Evolutionary conservation across 2,329 filamentous ascomycete species (phyloP), one percentile per base, ranked within the genome.

Genomic region (Hypoxylon sp.): DNA sequence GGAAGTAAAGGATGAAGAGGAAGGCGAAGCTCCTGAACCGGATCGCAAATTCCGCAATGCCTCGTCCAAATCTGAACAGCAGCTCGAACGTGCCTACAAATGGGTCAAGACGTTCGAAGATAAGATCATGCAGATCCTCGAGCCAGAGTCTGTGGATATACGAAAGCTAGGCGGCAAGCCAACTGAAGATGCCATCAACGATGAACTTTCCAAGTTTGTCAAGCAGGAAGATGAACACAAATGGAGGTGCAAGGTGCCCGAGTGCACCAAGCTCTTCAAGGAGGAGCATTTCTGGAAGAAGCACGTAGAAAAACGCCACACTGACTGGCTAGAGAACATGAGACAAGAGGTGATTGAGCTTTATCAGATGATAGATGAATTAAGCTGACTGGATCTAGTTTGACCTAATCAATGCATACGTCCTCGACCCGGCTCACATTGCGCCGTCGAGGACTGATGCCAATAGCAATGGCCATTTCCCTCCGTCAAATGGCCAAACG

Each of bases 81-180:
- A 98, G 78, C 88, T 98, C 13, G 92, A 97, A 76, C 91, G 94
- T 63, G 96, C 96, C 0, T 98, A 94, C 83, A 99, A 98, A 77
- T 99, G 97, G 96, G 97, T 99, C 67, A 97, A 92, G 83, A 98
- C 96, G 0, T 99, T 97, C 76, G 96, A 99, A 78, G 96, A 99
- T 77, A 99, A 99, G 83, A 87, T 99, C 56, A 85, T 93, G 78
- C 94, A 98, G 79, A 92, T 98, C 51, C 86, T 99, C 13, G 95
- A 98, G 72, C 96, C 96, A 0, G 93, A 96, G 60, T 90, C 91
- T 54, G 92, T 92, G 24, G 94, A 98, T 76, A 84, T 98, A 46
- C 90, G 90, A 79, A 98, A 98, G 82, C 87, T 98, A 26, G 96
- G 97, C 54, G 96, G 96, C 17, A 94, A 94, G 78, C 88, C 92